A percentile compares a stretch with the other conserved stretches of the same genome.
These are phyloP conservation scores for Stachybotrys echinatus DNA, from an alignment of 2,329 filamentous ascomycete species.

Conservation along the genomic window DNA sequence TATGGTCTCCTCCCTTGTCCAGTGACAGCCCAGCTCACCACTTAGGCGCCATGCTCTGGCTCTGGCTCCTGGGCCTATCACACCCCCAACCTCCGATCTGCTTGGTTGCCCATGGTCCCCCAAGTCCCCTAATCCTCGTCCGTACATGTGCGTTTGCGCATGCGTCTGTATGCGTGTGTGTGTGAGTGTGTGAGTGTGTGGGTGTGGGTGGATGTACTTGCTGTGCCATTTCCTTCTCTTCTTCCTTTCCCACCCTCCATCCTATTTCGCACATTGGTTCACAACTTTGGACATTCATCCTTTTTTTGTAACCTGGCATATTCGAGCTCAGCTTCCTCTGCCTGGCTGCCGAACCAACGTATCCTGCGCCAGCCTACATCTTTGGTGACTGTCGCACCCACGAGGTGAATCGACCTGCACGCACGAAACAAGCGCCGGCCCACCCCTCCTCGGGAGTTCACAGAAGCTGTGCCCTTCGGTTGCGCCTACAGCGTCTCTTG, in stretches of 20 bases:
- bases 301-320: neutral
- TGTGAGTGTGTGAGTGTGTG: neutral
- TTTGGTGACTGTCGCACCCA: slow-evolving; percentile 2
- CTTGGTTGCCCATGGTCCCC: slow-evolving; percentile 7
- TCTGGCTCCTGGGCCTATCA: slow-evolving; percentile 26
- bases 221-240: slow-evolving; percentile 2
- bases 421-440: slow-evolving; percentile 9
- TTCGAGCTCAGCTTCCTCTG: neutral
- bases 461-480: slow-evolving; percentile 11
- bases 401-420: slow-evolving; percentile 2
- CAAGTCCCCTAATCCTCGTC: slow-evolving; percentile 1
- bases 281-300: neutral
- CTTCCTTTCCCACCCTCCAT: slow-evolving; percentile 1
- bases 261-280: neutral
- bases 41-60: slow-evolving; percentile 37
- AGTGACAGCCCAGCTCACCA: slow-evolving; percentile 34
- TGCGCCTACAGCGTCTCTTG: slow-evolving; percentile 17
- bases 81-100: slow-evolving; percentile 17
- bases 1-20: slow-evolving; percentile 32
- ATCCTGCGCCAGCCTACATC: too few species aligned
- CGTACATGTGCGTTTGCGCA: neutral
- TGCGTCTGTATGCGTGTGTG: neutral
- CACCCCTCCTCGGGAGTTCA: slow-evolving; percentile 5
- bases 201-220: slow-evolving; percentile 2
- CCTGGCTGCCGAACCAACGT: too few species aligned